phyloP scores from a whole-genome alignment of 805 yeast species.

The Metschnikowia similis region DNA sequence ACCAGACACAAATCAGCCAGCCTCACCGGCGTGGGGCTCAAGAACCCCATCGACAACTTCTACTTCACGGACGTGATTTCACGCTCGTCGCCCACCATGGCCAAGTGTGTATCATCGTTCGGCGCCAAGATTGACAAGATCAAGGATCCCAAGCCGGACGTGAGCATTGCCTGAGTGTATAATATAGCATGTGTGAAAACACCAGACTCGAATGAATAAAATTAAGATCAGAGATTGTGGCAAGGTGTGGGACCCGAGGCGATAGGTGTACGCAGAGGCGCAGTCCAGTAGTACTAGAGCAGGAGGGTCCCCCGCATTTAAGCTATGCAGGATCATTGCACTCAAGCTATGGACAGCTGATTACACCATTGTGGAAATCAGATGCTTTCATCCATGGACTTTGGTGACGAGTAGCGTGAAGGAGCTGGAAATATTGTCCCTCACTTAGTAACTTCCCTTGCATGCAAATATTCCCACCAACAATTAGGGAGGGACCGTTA shows the following conservation, averaged over 20 bases:
- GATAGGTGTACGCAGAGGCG: too few species aligned
- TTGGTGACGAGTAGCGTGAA: too few species aligned
- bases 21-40: conserved; percentile 43
- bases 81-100: conserved; percentile 87
- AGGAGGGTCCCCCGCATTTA: background rate
- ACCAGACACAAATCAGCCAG: conserved; percentile 35
- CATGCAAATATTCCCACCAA: too few species aligned
- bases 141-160: conserved; percentile 44
- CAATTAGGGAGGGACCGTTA: too few species aligned
- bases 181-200: conserved; percentile 11
- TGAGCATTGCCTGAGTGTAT: conserved; percentile 21
- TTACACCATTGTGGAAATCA: too few species aligned
- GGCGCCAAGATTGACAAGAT: conserved; percentile 63
- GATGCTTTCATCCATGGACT: too few species aligned
- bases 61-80: conserved; percentile 87
- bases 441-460: too few species aligned
- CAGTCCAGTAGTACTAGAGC: background rate
- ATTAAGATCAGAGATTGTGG: too few species aligned
- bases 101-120: conserved; percentile 71
- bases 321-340: too few species aligned
- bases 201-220: background rate
- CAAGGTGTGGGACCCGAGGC: too few species aligned
- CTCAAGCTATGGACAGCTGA: too few species aligned
- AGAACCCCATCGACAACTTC: conserved; percentile 74
- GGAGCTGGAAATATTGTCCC: too few species aligned